Evolutionary conservation across 208 protist genomes (phyloP), one percentile per base, ranked within the genome.

Genomic region (Leishmania mexicana): DNA sequence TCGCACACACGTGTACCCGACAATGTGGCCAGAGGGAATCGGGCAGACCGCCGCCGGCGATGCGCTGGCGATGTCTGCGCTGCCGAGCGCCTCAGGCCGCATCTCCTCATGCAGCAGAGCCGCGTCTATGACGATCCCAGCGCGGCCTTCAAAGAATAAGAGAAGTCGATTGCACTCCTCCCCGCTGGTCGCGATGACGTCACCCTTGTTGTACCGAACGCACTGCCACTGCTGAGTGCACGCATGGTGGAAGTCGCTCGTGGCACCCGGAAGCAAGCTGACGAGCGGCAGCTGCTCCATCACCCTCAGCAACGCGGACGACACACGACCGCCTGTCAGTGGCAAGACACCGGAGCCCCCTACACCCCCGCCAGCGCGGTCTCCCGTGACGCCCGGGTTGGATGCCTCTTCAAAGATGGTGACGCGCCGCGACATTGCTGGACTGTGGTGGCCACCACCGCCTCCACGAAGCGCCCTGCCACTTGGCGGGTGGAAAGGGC

Each of bases 1-100:
- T n/a, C 90, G 89, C 8, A 93, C 85, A 73, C 93, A 97, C 38
- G 92, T 95, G 86, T 94, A 97, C 58, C 93, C 93, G n/a, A 94
- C 79, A 4, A 86, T 88, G 67, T 90, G 89, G 4, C 90, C 91
- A 1, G 57, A 35, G 13, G 93, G 93, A 53, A 96, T 84, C 2
- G 75, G 85, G 70, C 79, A 79, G 21, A 78, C 28, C 58, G 49
- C 65, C 5, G 60, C 71, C 35, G 71, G n/a, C 28, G 74, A 62
- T 17, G 78, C 77, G 68, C 64, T 79, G 49, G 65, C 57, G 83
- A 85, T 57, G 81, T 74, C 76, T 31, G 76, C 57, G 28, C 62
- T 24, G 31, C 75, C 80, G 47, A 87, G 79, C 19, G 78, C 75
- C 0, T 64, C 78, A 21, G 86, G 65, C 42, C 68, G 81, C 70